Base-by-base conservation (phyloP, 805 yeast species). In the Pichia rugopelliculosa region DNA sequence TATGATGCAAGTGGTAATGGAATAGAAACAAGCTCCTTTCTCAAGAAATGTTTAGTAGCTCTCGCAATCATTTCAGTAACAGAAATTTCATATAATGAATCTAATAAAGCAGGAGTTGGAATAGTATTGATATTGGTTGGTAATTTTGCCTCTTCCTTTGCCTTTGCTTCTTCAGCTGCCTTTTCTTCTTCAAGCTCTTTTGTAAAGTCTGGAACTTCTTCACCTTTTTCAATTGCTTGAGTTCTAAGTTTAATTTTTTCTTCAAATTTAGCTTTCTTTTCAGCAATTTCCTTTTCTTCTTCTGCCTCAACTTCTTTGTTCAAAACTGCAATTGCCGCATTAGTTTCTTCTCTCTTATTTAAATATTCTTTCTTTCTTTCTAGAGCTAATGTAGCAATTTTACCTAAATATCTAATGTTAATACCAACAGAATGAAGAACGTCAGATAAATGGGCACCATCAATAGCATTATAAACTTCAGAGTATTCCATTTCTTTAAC, bases 381-480 rank as follows among this genome's bases (percentile, higher is more conserved):
- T 33, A 45, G 23, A 30, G 53, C 56, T 25, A 55, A 41, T 10
- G 51, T 59, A 21, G 81, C 81, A 53, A 87, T 60, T 17, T 59
- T 64, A 50, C 96, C 96, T 58, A 91, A 73, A 61, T 91, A 91
- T 70, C 98, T 84, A 67, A 90, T 62, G 64, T 88, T 90, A 63
- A 91, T 81, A 72, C 99, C 99, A 47, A 73, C 71, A 53, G 76
- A 77, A 65, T 93, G 99, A 66, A 91, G 66, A 45, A 74, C 62
- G 38, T 73, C 69, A 18, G 86, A 69, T 56, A 93, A 75, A 58
- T 89, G 93, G 4, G 67, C 60, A 54, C 98, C 96, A 61, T 89
- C 96, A 48, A 85, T 70, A 39, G 98, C 96, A 36, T 82, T 76
- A 43, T 74, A 68, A 10, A 65, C 53, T 20, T 70, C 65, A 37